Percentiles rank a stretch among this genome's conserved stretches.
phyloP scores from a whole-genome alignment of 73 alveolate genomes.

The Diophrys appendiculata region DNA sequence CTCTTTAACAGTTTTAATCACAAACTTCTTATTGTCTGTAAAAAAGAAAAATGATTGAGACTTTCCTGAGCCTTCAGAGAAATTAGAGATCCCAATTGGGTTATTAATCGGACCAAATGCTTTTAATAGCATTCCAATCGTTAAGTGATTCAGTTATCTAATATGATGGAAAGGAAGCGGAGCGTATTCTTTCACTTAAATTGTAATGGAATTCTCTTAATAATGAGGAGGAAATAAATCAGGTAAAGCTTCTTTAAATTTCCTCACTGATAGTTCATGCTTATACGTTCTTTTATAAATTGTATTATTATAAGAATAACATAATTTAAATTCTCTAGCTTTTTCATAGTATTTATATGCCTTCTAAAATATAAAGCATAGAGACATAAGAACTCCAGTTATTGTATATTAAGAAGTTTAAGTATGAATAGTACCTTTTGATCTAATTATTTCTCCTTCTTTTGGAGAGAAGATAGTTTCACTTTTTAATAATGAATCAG shows the following conservation, averaged over 20 bases:
- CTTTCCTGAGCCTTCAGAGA: slow-evolving; percentile 51
- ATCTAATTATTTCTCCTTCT: neutral
- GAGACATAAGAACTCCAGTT: neutral
- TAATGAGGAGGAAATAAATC: neutral
- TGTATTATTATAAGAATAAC: neutral
- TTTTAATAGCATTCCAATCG: slow-evolving; percentile 11
- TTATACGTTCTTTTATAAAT: neutral
- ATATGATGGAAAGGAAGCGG: slow-evolving; percentile 13
- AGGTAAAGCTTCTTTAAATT: neutral
- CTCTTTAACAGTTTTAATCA: slow-evolving; percentile 48
- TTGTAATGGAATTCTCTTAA: neutral
- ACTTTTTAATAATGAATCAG: no score
- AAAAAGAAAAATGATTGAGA: slow-evolving; percentile 50
- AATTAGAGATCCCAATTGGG: slow-evolving; percentile 32
- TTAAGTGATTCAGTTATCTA: neutral
- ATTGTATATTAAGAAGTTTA: neutral
- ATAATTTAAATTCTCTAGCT: neutral
- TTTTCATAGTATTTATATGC: neutral
- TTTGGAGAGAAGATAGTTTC: neutral
- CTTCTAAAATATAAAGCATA: neutral
- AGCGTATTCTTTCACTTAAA: slow-evolving; percentile 11
- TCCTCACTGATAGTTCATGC: neutral
- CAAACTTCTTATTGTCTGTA: slow-evolving; percentile 41
- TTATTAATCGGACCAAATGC: slow-evolving; percentile 52
- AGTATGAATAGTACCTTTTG: neutral